These are phyloP conservation scores for Tylopilus subfusipes DNA, from an alignment of 768 basidiomycete species.

Conservation along the genomic window DNA sequence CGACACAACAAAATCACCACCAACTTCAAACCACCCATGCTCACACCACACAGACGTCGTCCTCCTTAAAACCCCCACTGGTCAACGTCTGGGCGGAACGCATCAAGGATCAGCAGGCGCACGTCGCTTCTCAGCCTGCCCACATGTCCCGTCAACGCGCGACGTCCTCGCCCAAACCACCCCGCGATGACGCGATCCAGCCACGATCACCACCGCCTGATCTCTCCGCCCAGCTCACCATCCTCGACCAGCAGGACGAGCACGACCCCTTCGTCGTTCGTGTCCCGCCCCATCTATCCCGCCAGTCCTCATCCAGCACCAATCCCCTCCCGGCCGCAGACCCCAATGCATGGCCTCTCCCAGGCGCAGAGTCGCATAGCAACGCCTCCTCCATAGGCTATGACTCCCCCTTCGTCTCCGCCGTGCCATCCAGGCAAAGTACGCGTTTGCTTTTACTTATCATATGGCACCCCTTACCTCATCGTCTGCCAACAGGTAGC, in stretches of 20 bases:
- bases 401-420: constrained; percentile 23
- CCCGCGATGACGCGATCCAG: constrained; percentile 17
- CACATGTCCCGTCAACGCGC: constrained; percentile 16
- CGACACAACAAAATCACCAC: not conserved
- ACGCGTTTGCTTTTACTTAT: constrained; percentile 27
- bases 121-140: constrained; percentile 14
- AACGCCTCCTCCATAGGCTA: constrained; percentile 41
- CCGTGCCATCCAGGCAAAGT: constrained; percentile 36
- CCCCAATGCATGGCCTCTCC: constrained; percentile 17
- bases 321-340: constrained; percentile 21
- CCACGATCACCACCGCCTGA: constrained; percentile 16
- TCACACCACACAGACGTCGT: not conserved
- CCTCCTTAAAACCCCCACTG: constrained; percentile 19
- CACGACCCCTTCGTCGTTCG: constrained; percentile 48
- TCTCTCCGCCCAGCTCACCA: constrained; percentile 18
- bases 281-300: constrained; percentile 33
- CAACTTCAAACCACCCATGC: constrained; percentile 1
- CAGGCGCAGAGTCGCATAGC: constrained; percentile 13
- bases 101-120: constrained; percentile 38
- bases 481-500: constrained; percentile 22
- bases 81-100: constrained; percentile 44
- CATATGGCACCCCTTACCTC: constrained; percentile 1
- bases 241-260: constrained; percentile 25
- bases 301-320: constrained; percentile 25
- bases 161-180: constrained; percentile 7